A percentile compares a stretch with the other conserved stretches of the same genome.
Evolutionary conservation across 2,329 filamentous ascomycete species (phyloP).

Genomic region (Apiospora phragmitis): DNA sequence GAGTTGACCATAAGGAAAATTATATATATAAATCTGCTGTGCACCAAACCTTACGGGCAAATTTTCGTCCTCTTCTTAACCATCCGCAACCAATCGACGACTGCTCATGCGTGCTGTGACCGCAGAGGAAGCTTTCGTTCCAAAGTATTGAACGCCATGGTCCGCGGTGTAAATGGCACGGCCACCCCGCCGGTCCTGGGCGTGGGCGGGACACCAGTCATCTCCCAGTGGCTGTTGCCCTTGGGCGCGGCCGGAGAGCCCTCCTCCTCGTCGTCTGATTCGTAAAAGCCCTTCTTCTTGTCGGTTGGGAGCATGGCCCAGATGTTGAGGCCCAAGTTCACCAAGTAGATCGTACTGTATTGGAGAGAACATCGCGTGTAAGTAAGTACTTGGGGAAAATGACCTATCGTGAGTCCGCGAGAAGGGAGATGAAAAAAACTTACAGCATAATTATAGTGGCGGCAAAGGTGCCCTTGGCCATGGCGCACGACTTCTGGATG

Average conservation of each 20-base stretch:
- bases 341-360: constrained; percentile 57
- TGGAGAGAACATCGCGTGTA: not conserved
- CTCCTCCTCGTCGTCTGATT: constrained; percentile 38
- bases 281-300: constrained; percentile 31
- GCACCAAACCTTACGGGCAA: not conserved
- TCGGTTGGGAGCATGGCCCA: constrained; percentile 55
- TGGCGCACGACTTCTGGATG: constrained; percentile 60
- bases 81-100: not conserved
- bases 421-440: constrained; percentile 32
- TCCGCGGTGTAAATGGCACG: constrained; percentile 63
- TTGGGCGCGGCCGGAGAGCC: constrained; percentile 34
- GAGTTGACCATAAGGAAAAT: not conserved
- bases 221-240: constrained; percentile 53
- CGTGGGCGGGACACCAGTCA: constrained; percentile 50
- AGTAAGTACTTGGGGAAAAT: constrained; percentile 11
- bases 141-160: constrained; percentile 66
- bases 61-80: not conserved
- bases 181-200: constrained; percentile 25
- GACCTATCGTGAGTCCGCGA: not conserved
- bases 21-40: not conserved
- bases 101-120: not conserved
- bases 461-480: constrained; percentile 69
- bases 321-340: constrained; percentile 59
- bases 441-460: constrained; percentile 68
- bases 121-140: constrained; percentile 44